Conservation (phyloP, 2,329 filamentous ascomycete species). For the Sporothrix mexicana region DNA sequence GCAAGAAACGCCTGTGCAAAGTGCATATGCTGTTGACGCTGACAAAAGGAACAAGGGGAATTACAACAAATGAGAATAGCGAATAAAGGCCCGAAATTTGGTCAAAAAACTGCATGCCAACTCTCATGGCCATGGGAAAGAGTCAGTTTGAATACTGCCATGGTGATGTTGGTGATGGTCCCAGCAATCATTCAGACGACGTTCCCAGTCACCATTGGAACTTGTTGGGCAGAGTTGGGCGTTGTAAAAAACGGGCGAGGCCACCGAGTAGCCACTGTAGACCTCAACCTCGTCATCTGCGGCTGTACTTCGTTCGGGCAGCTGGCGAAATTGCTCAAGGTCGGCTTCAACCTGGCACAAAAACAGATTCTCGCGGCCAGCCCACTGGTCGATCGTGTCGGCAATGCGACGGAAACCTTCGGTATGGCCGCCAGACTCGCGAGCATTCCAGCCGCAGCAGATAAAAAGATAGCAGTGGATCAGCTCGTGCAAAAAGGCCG, state of each 20-base stretch:
- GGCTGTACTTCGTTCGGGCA: background rate
- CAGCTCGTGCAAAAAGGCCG: constrained; percentile 69
- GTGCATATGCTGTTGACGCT: background rate
- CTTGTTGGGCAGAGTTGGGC: constrained; percentile 23
- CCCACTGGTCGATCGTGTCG: constrained; percentile 65
- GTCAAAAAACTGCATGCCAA: too few species aligned
- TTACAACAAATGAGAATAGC: background rate
- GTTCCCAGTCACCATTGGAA: constrained; percentile 29
- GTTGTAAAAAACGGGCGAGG: constrained; percentile 26
- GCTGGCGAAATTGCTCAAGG: constrained; percentile 46
- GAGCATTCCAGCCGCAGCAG: constrained; percentile 63
- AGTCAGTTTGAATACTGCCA: background rate
- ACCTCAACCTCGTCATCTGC: background rate
- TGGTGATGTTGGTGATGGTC: background rate
- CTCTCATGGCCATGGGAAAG: background rate
- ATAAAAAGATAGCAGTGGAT: constrained; percentile 72
- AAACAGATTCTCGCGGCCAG: constrained; percentile 59
- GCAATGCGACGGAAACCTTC: constrained; percentile 65
- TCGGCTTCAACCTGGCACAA: constrained; percentile 67
- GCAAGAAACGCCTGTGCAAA: background rate
- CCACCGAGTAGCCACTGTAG: constrained; percentile 27
- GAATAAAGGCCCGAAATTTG: background rate
- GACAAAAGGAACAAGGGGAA: background rate
- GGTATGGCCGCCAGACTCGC: constrained; percentile 64
- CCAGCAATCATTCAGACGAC: constrained; percentile 25